Percentiles rank a stretch among this genome's conserved stretches.
Evolutionary conservation across 768 basidiomycete genomes (phyloP).

Genomic region (Lepiota brunneoincarnata): DNA sequence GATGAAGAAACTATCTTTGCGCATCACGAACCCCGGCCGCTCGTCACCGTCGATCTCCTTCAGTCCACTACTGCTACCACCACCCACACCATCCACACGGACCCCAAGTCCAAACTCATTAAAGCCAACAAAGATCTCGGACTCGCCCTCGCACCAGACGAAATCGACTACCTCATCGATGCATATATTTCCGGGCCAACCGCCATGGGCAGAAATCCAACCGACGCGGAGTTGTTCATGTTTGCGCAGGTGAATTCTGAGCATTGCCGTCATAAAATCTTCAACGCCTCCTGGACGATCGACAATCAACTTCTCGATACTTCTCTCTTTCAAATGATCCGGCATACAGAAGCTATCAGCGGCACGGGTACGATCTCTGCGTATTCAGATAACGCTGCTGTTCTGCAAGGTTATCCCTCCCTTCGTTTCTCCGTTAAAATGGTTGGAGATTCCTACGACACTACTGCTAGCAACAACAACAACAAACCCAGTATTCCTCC

Average conservation of each 20-base stretch:
- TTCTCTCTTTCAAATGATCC: constrained; percentile 95
- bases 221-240: constrained; percentile 99
- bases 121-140: constrained; percentile 83
- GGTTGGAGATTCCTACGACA: constrained; percentile 8
- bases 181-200: constrained; percentile 75
- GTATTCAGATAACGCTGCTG: constrained; percentile 98
- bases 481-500: constrained; percentile 19
- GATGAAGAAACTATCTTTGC: constrained; percentile 53
- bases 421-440: constrained; percentile 67
- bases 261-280: constrained; percentile 99
- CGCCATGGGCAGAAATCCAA: constrained; percentile 80
- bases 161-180: constrained; percentile 89
- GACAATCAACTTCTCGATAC: constrained; percentile 61
- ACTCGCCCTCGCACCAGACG: constrained; percentile 84
- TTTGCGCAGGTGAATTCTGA: constrained; percentile 99
- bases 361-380: constrained; percentile 86
- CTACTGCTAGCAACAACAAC: neutral
- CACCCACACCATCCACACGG: no score
- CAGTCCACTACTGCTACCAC: constrained; percentile 18
- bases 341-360: constrained; percentile 85
- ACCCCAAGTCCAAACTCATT: constrained; percentile 62
- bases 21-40: constrained; percentile 61
- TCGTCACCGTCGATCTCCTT: constrained; percentile 67
- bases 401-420: constrained; percentile 73
- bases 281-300: constrained; percentile 96